These are phyloP conservation scores for Phanerodontia chrysosporium DNA, from an alignment of 768 basidiomycete genomes.

Conservation along the genomic window DNA sequence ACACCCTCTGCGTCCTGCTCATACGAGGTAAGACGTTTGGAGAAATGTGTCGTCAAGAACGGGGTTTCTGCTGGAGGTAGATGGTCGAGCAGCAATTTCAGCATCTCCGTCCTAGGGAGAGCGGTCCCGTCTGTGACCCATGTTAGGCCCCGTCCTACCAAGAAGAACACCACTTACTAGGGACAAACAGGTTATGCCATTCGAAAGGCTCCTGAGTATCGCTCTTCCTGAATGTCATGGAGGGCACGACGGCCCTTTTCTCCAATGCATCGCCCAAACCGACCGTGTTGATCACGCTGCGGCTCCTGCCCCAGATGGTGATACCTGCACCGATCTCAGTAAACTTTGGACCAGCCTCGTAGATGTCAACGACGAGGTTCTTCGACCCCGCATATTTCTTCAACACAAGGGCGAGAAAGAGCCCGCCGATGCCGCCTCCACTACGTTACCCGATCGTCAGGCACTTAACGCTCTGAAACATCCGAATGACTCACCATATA, in stretches of 20 bases:
- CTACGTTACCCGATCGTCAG: not conserved
- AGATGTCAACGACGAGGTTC: not conserved
- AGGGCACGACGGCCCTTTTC: not conserved
- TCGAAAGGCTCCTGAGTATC: not conserved
- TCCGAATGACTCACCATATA: constrained; percentile 4
- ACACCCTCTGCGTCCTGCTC: constrained; percentile 1
- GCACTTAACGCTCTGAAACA: not conserved
- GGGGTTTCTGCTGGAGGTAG: not conserved
- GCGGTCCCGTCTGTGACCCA: not conserved
- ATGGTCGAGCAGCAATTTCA: not conserved
- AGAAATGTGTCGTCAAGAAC: not conserved
- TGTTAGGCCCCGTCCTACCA: not conserved
- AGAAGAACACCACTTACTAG: not conserved
- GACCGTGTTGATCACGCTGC: not conserved
- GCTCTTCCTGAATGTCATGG: not conserved
- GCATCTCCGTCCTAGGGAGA: not conserved
- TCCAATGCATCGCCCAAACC: not conserved
- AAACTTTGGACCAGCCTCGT: not conserved
- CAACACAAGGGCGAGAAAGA: not conserved
- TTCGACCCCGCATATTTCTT: not conserved
- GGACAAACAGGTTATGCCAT: not conserved
- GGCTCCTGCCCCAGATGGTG: not conserved
- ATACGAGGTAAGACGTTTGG: constrained; percentile 18
- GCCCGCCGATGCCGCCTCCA: constrained; percentile 1
- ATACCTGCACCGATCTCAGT: constrained; percentile 4